Evolutionary conservation across 139 green algal genomes (phyloP), one percentile per base, ranked within the genome.

Genomic region (Chlorella sp.): DNA sequence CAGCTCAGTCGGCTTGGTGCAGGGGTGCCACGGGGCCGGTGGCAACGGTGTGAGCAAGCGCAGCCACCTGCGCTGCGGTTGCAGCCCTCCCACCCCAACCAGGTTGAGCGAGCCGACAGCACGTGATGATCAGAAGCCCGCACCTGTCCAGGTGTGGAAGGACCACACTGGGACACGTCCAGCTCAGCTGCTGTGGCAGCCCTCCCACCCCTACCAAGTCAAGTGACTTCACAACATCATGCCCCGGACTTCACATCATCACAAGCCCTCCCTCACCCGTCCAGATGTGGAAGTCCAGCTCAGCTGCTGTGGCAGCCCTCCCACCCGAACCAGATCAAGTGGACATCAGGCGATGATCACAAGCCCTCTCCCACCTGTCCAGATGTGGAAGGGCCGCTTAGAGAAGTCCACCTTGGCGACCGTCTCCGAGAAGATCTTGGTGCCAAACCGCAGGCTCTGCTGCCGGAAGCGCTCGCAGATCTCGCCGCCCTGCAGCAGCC

Each of bases 381-480:
- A 75, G 36, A 75, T 55, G 36, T 60, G 68, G 84, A 92, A 93
- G 57, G 96, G 96, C 17, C 95, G 86, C 32, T 75, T 55, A 0
- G 86, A 93, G 0, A 98, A 74, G 88, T 99, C 96, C 0, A 99
- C 92, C 17, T 89, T 84, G 36, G 94, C 90, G 7, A 96, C 92
- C 0, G 93, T 97, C 85, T 97, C 94, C 0, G 90, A 92, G 67
- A 93, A 94, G 68, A 97, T 95, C 9, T 75, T 75, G 2, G 95
- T 94, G 60, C 93, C 92, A 83, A 94, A 98, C 1, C 92, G 86
- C 64, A 89, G 75, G 62, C 82, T 93, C 81, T 97, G 94, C 15
- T 90, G 69, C 70, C 87, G 87, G 73, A 97, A 95, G 17, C 87
- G 87, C 39, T 94, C 90, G 36, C 75, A 93, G 9, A 98, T 85